A percentile compares a stretch with the other conserved stretches of the same genome.
phyloP scores from a whole-genome alignment of 2,329 filamentous ascomycete genomes.

The Boeremia lycopersici region DNA sequence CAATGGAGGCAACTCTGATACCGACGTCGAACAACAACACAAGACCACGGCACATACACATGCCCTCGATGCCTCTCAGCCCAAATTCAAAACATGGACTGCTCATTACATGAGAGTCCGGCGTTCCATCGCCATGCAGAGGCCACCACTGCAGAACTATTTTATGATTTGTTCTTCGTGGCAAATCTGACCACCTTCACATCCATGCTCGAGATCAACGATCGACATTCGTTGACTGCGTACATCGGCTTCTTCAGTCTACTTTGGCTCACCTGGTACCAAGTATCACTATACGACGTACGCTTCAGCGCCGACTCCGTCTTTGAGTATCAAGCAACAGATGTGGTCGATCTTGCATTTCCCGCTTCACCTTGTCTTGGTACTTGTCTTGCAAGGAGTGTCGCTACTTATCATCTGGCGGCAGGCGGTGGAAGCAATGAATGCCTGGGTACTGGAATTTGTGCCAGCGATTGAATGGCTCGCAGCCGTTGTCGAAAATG shows the following conservation, averaged over 20 bases:
- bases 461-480: too few species aligned
- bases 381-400: conserved; percentile 64
- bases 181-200: conserved; percentile 65
- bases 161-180: conserved; percentile 67
- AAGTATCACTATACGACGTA: conserved; percentile 67
- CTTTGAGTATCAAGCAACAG: conserved; percentile 64
- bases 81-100: too few species aligned
- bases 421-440: conserved; percentile 26
- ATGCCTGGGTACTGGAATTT: too few species aligned
- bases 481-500: too few species aligned
- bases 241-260: conserved; percentile 63
- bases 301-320: conserved; percentile 69
- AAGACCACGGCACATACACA: too few species aligned
- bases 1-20: too few species aligned
- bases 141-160: conserved; percentile 61
- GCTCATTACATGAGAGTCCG: too few species aligned
- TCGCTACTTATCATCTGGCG: conserved; percentile 34
- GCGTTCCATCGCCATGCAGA: conserved; percentile 34
- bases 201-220: conserved; percentile 60
- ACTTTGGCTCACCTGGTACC: conserved; percentile 71
- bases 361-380: conserved; percentile 65
- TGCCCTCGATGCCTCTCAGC: too few species aligned
- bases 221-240: conserved; percentile 48
- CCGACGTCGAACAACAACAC: too few species aligned
- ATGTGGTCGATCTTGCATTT: conserved; percentile 63